Conservation (phyloP, 2,329 filamentous ascomycete genomes). For the Colletotrichum sp. region DNA sequence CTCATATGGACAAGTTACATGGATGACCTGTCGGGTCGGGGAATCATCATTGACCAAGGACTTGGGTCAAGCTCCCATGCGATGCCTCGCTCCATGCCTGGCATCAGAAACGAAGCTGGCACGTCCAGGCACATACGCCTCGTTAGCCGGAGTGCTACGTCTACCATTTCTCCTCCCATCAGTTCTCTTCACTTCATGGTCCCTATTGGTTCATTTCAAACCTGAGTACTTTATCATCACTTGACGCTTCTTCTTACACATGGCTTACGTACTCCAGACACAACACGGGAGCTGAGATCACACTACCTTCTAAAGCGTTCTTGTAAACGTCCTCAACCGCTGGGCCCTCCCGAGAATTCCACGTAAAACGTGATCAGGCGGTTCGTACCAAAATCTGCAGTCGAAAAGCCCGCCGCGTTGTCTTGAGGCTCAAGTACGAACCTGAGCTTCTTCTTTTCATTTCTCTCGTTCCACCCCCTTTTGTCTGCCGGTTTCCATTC, state of each 20-base stretch:
- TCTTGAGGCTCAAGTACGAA: neutral
- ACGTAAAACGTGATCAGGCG: neutral
- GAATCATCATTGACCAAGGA: neutral
- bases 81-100: neutral
- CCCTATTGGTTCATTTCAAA: too few relatives aligned
- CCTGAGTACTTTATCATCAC: too few relatives aligned
- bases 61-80: neutral
- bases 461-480: fast-evolving
- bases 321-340: too few relatives aligned
- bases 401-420: neutral
- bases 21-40: neutral
- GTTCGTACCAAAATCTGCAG: neutral
- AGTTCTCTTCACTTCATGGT: too few relatives aligned
- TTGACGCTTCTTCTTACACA: too few relatives aligned
- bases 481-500: neutral
- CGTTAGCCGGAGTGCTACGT: fast-evolving
- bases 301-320: too few relatives aligned
- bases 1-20: neutral
- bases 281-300: too few relatives aligned
- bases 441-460: neutral
- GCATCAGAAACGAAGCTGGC: neutral
- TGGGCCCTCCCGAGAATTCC: neutral
- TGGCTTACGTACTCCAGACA: too few relatives aligned
- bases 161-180: neutral
- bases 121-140: neutral